Evolutionary conservation across 2,329 filamentous ascomycete species (phyloP).

Genomic region (Plenodomus tracheiphilus): DNA sequence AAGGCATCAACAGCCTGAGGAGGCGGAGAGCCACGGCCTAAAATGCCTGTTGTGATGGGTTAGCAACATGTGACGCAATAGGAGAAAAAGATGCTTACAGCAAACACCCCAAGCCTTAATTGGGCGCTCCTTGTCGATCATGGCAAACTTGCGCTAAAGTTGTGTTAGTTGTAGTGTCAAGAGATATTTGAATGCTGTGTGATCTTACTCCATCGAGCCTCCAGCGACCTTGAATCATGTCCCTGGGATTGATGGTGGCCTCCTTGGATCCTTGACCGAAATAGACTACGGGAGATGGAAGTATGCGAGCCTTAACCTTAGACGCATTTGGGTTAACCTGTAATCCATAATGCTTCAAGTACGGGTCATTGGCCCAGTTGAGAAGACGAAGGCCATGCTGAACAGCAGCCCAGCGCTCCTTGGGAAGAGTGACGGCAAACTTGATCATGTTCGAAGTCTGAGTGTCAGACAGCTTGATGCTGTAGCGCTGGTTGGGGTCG

Average conservation of each 20-base stretch:
- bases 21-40: conserved; percentile 53
- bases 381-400: conserved; percentile 67
- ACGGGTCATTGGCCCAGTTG: conserved; percentile 69
- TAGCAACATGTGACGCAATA: background rate
- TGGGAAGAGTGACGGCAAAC: conserved; percentile 80
- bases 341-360: conserved; percentile 74
- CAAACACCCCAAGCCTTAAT: conserved; percentile 78
- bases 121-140: conserved; percentile 59
- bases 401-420: conserved; percentile 69
- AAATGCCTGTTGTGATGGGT: conserved; percentile 44
- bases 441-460: conserved; percentile 90
- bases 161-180: background rate
- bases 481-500: conserved; percentile 60
- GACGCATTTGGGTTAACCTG: conserved; percentile 67
- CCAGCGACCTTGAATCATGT: conserved; percentile 74
- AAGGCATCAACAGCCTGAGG: conserved; percentile 56
- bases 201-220: conserved; percentile 62
- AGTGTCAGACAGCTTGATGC: conserved; percentile 59
- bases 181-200: background rate
- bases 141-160: conserved; percentile 72
- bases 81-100: conserved; percentile 32
- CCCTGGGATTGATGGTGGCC: conserved; percentile 24
- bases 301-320: conserved; percentile 66
- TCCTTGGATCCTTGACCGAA: conserved; percentile 55
- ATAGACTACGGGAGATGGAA: conserved; percentile 71